Evolutionary conservation across 2,329 filamentous ascomycete genomes (phyloP).

Genomic region (Penicillium sclerotiorum): DNA sequence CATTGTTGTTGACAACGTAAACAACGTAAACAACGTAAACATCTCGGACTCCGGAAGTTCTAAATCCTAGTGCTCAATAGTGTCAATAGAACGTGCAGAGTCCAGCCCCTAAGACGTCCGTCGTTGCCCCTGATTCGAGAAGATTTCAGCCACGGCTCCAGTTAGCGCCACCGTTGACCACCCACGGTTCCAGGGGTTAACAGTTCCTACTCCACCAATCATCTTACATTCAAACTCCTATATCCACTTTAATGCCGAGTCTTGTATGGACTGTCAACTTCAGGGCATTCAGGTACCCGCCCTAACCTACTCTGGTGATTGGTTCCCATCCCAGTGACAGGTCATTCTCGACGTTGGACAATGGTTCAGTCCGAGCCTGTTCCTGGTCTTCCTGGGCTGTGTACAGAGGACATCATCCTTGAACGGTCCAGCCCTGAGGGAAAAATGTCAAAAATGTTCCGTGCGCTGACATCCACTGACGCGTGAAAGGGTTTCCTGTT

Average conservation of each 20-base stretch:
- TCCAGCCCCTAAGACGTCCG: not conserved
- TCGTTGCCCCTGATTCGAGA: slow-evolving; percentile 25
- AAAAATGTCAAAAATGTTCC: slow-evolving; percentile 13
- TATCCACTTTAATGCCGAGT: slow-evolving; percentile 8
- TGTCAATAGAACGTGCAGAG: slow-evolving; percentile 3
- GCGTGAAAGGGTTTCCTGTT: slow-evolving; percentile 1
- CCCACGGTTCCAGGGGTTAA: slow-evolving; percentile 24
- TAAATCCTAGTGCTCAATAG: slow-evolving; percentile 5
- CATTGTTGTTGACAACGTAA: not conserved
- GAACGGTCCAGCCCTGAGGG: no score
- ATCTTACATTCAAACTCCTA: slow-evolving; percentile 10
- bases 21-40: not conserved
- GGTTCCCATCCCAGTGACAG: slow-evolving; percentile 21
- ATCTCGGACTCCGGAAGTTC: slow-evolving; percentile 2
- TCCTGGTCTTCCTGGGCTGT: not conserved
- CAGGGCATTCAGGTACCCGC: slow-evolving; percentile 29
- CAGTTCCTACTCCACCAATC: slow-evolving; percentile 19
- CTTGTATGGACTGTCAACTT: slow-evolving; percentile 12
- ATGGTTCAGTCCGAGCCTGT: slow-evolving; percentile 11
- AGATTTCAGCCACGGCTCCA: slow-evolving; percentile 15
- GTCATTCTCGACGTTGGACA: slow-evolving; percentile 17
- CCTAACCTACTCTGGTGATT: slow-evolving; percentile 15
- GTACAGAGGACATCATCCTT: no score
- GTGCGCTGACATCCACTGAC: no score
- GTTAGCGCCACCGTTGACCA: slow-evolving; percentile 17